A percentile compares a stretch with the other conserved stretches of the same genome.
phyloP scores from a whole-genome alignment of 2,329 filamentous ascomycete genomes.

The Penicillium occitanis region DNA sequence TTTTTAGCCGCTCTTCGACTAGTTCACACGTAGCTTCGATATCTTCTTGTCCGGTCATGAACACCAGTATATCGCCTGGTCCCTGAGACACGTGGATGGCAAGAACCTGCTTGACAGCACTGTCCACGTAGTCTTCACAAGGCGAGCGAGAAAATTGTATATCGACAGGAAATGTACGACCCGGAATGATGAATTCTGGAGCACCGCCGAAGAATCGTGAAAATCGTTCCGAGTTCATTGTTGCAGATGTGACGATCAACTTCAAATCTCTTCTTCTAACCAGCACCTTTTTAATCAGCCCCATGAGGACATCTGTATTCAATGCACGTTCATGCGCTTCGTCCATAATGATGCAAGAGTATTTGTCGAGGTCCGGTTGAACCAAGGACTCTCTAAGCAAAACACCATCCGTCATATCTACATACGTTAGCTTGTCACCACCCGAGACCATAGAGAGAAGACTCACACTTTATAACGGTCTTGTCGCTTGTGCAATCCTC shows the following conservation, averaged over 20 bases:
- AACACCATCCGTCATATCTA: constrained; percentile 94
- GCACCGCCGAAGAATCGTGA: constrained; percentile 95
- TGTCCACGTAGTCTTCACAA: constrained; percentile 96
- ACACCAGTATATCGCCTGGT: constrained; percentile 89
- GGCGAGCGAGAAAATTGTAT: constrained; percentile 93
- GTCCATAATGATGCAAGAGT: constrained; percentile 99
- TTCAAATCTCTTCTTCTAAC: constrained; percentile 87
- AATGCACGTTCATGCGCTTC: constrained; percentile 95
- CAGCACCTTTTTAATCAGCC: constrained; percentile 94
- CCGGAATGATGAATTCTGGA: constrained; percentile 94
- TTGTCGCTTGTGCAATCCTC: constrained; percentile 97
- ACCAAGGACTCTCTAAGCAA: constrained; percentile 88
- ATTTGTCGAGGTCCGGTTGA: constrained; percentile 88
- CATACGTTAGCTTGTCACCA: neutral
- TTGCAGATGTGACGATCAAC: constrained; percentile 95
- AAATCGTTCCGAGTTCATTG: constrained; percentile 97
- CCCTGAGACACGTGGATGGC: constrained; percentile 96
- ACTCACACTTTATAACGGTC: constrained; percentile 81
- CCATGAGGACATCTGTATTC: constrained; percentile 97
- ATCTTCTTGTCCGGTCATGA: constrained; percentile 99
- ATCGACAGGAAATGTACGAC: constrained; percentile 94
- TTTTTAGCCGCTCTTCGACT: constrained; percentile 78
- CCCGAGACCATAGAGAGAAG: neutral
- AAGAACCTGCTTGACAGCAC: constrained; percentile 91
- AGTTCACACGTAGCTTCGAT: constrained; percentile 96